These are phyloP conservation scores for Amorphotheca resinae DNA, from an alignment of 495 filamentous ascomycete species.

Conservation along the genomic window DNA sequence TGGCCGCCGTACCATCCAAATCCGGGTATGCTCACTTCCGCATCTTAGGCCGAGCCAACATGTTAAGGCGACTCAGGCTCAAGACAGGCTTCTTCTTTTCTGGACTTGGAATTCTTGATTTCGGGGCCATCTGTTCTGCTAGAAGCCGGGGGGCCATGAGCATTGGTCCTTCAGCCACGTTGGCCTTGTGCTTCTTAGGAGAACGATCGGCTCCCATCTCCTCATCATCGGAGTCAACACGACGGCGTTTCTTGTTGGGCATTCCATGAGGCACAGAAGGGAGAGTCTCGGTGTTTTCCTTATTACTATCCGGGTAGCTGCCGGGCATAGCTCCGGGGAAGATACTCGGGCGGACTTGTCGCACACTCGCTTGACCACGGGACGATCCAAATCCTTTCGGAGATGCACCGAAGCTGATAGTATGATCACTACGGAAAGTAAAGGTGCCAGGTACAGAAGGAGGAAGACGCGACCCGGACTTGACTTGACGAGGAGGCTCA, in stretches of 20 bases:
- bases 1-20: too few relatives aligned
- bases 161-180: constrained; percentile 10
- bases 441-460: constrained; percentile 38
- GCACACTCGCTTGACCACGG: constrained; percentile 42
- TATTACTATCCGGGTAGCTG: constrained; percentile 37
- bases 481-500: constrained; percentile 6
- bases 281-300: constrained; percentile 30
- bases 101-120: constrained; percentile 8
- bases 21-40: too few relatives aligned
- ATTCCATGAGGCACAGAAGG: constrained; percentile 50
- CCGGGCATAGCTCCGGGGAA: constrained; percentile 35
- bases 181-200: constrained; percentile 31
- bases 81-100: constrained; percentile 22
- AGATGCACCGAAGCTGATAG: constrained; percentile 37
- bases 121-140: constrained; percentile 3
- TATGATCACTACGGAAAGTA: constrained; percentile 47
- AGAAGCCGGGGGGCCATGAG: constrained; percentile 14
- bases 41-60: constrained; percentile 40
- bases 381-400: constrained; percentile 33
- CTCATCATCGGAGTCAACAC: constrained; percentile 37
- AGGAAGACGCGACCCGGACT: constrained; percentile 3
- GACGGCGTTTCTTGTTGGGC: constrained; percentile 58
- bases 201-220: constrained; percentile 19
- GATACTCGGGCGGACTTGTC: constrained; percentile 42
- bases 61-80: constrained; percentile 37